Conservation (phyloP, 805 yeast species). For the Yamadazyma insecticola region DNA sequence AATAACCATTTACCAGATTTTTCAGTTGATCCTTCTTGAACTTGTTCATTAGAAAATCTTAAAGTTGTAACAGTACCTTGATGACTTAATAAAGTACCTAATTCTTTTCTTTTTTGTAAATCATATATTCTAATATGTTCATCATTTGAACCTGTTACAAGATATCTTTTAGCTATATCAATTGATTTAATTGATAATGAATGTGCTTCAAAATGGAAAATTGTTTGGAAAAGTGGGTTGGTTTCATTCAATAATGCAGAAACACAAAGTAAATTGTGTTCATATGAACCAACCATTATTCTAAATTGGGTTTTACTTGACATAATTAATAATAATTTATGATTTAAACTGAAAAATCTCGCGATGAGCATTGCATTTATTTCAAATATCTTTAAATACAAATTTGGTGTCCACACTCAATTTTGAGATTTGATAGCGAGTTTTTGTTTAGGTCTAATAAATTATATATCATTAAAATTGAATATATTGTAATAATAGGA, state of each 20-base stretch:
- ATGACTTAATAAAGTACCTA: slow-evolving; percentile 86
- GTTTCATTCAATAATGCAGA: slow-evolving; percentile 41
- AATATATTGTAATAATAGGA: slow-evolving; percentile 1
- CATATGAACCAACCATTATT: slow-evolving; percentile 91
- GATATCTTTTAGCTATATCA: slow-evolving; percentile 75
- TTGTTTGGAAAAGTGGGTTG: slow-evolving; percentile 77
- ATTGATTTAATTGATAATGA: slow-evolving; percentile 80
- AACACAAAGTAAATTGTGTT: slow-evolving; percentile 82
- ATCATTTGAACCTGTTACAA: slow-evolving; percentile 93
- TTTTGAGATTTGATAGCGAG: slow-evolving; percentile 1
- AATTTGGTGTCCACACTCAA: too few relatives aligned
- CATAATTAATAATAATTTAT: too few relatives aligned
- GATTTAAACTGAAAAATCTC: too few relatives aligned
- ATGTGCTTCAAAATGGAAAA: slow-evolving; percentile 95
- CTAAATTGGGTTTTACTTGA: slow-evolving; percentile 50
- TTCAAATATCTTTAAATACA: too few relatives aligned
- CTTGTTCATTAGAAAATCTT: slow-evolving; percentile 57
- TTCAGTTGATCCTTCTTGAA: slow-evolving; percentile 13
- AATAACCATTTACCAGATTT: slow-evolving; percentile 83
- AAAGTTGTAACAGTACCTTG: slow-evolving; percentile 82
- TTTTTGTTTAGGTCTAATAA: slow-evolving; percentile 1
- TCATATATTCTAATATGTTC: slow-evolving; percentile 94
- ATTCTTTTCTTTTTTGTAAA: slow-evolving; percentile 86
- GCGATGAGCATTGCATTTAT: too few relatives aligned
- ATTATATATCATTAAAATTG: neutral